Evolutionary conservation across 257 asterid genomes (phyloP), one percentile per base, ranked within the genome.

Genomic region (Capsicum baccatum): DNA sequence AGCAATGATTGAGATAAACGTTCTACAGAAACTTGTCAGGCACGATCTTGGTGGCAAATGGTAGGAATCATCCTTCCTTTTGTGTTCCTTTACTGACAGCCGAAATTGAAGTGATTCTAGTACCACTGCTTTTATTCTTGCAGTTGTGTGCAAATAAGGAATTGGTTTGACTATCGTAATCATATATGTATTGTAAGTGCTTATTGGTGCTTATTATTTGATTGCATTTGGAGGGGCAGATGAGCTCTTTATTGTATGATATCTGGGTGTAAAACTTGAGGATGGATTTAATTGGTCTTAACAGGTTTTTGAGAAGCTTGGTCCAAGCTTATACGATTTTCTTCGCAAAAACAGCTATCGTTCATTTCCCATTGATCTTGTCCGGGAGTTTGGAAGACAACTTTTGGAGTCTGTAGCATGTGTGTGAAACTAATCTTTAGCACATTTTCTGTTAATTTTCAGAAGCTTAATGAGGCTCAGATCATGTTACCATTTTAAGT

Each of bases 231-330:
- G 81, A 74, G 81, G 81, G 81, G 62, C 81, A 74, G 21, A 17
- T 74, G 57, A 74, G 81, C 62, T 74, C 62, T 47, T 26, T 21
- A 13, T 74, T 50, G n/a, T 50, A 74, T 74, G 80, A 74, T 73
- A 50, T 74, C 62, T 74, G 81, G 62, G 62, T 48, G 62, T 74
- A 50, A 74, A 74, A 74, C 62, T 74, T 74, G 81, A 74, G 81
- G 91, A 91, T 94, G 89, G 88, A 89, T 90, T 89, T 89, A 88
- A 89, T 92, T 94, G 98, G 90, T 94, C 84, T 90, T 90, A 89
- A 87, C 97, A 96, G 99, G 99, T 96, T 79, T 96, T 96, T 92
- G 99, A 96, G 99, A 96, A 91, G 97, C 99, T 96, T 91, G 99
- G 98, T 84, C 99, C 98, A 89, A 94, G 98, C 91, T 93, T 96